Conservation (phyloP, 2,329 filamentous ascomycete species). For the Calonectria ilicicola region DNA sequence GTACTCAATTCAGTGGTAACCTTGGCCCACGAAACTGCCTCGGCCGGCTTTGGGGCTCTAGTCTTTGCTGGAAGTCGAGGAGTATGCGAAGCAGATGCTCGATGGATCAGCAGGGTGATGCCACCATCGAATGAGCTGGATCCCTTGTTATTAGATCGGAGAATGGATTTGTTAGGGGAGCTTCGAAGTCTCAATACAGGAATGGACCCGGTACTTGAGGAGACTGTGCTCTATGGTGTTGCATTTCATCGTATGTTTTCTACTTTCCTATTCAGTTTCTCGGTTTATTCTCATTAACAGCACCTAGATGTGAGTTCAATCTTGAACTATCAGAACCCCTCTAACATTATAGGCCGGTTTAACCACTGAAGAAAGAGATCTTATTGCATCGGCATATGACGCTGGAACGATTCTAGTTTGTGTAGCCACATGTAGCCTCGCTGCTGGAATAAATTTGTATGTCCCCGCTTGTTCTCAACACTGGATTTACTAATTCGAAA, state of each 20-base stretch:
- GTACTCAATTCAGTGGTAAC: constrained; percentile 78
- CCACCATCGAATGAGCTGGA: constrained; percentile 62
- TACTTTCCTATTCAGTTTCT: background rate
- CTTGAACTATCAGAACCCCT: background rate
- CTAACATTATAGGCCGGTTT: constrained; percentile 67
- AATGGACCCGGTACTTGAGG: constrained; percentile 73
- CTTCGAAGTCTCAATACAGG: constrained; percentile 74
- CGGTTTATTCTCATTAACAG: constrained; percentile 13
- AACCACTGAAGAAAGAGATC: constrained; percentile 80
- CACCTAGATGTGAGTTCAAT: constrained; percentile 51
- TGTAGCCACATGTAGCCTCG: constrained; percentile 82
- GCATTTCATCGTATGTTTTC: constrained; percentile 74
- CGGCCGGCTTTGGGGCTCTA: constrained; percentile 76
- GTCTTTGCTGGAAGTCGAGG: constrained; percentile 80
- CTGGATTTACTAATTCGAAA: constrained; percentile 21
- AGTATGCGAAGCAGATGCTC: constrained; percentile 76
- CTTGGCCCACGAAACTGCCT: constrained; percentile 75
- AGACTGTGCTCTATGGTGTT: constrained; percentile 74
- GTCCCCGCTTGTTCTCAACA: constrained; percentile 15
- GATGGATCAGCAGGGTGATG: constrained; percentile 75
- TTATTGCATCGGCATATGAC: constrained; percentile 79
- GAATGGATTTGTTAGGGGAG: constrained; percentile 74
- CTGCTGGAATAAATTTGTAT: constrained; percentile 82
- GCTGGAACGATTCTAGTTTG: constrained; percentile 75
- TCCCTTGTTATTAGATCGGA: constrained; percentile 63